phyloP scores from a whole-genome alignment of 495 filamentous ascomycete species.

The Daldinia vernicosa region DNA sequence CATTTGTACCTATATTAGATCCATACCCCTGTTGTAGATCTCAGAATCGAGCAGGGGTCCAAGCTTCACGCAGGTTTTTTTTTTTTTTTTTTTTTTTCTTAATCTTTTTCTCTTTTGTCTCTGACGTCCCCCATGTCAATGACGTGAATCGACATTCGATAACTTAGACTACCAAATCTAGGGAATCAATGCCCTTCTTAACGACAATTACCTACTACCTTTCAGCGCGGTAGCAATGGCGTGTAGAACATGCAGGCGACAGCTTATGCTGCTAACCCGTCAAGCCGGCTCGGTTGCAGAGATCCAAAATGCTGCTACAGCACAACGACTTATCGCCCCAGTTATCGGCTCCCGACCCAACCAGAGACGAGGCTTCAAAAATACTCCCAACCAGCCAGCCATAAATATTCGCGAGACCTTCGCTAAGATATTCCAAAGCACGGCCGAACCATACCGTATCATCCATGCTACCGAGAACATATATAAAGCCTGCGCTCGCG shows the following conservation, averaged over 20 bases:
- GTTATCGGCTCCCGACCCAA: constrained; percentile 4
- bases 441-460: constrained; percentile 75
- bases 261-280: constrained; percentile 44
- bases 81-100: constrained; percentile 2
- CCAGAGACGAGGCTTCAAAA: constrained; percentile 38
- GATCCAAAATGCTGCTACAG: constrained; percentile 31
- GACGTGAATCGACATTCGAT: constrained; percentile 33
- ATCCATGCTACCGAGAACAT: constrained; percentile 80
- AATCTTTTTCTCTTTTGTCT: not conserved
- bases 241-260: constrained; percentile 46
- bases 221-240: constrained; percentile 41
- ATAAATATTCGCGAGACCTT: constrained; percentile 23
- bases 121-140: constrained; percentile 35
- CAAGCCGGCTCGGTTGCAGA: constrained; percentile 31
- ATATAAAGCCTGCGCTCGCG: constrained; percentile 76
- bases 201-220: not conserved
- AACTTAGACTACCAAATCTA: not conserved
- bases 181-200: constrained; percentile 5
- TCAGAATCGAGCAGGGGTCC: constrained; percentile 13
- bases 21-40: constrained; percentile 33
- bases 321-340: constrained; percentile 23
- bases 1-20: constrained; percentile 2
- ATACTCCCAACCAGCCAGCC: constrained; percentile 31
- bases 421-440: constrained; percentile 40
- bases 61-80: constrained; percentile 29